Evolutionary conservation across 805 yeast species (phyloP).

Genomic region (Candida chauliodis): DNA sequence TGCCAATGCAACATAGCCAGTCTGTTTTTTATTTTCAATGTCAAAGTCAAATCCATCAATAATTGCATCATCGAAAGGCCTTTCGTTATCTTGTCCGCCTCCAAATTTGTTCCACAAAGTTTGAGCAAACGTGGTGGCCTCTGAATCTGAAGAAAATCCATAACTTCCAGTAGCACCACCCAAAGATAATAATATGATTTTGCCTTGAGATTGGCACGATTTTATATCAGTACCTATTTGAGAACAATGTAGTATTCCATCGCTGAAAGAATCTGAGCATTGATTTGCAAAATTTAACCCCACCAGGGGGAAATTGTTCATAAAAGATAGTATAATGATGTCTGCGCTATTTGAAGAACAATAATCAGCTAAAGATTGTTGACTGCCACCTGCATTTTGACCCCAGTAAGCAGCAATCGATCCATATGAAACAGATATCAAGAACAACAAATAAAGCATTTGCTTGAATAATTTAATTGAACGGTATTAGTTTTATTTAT

Average conservation of each 20-base stretch:
- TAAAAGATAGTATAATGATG: conserved; percentile 64
- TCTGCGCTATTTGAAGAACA: conserved; percentile 68
- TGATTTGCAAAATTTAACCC: conserved; percentile 18
- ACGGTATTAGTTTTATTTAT: too few species aligned
- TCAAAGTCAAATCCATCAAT: conserved; percentile 36
- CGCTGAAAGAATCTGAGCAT: conserved; percentile 23
- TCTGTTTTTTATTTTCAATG: conserved; percentile 22
- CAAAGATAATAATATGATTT: conserved; percentile 67
- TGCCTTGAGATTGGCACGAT: conserved; percentile 71
- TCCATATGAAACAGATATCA: not conserved
- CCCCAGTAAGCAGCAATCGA: conserved; percentile 84
- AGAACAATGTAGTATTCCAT: conserved; percentile 38
- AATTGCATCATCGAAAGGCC: conserved; percentile 27
- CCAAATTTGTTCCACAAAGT: conserved; percentile 35
- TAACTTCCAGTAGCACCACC: conserved; percentile 43
- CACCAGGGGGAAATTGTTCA: conserved; percentile 50
- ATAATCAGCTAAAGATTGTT: conserved; percentile 40
- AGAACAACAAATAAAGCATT: not conserved
- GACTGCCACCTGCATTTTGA: conserved; percentile 43
- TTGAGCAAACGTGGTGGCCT: conserved; percentile 52
- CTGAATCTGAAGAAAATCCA: conserved; percentile 49
- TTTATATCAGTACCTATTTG: conserved; percentile 54
- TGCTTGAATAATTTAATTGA: too few species aligned
- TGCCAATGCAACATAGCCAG: conserved; percentile 27
- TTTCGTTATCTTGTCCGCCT: conserved; percentile 16